phyloP scores from a whole-genome alignment of 257 asterid genomes.

The Solanum chilense region DNA sequence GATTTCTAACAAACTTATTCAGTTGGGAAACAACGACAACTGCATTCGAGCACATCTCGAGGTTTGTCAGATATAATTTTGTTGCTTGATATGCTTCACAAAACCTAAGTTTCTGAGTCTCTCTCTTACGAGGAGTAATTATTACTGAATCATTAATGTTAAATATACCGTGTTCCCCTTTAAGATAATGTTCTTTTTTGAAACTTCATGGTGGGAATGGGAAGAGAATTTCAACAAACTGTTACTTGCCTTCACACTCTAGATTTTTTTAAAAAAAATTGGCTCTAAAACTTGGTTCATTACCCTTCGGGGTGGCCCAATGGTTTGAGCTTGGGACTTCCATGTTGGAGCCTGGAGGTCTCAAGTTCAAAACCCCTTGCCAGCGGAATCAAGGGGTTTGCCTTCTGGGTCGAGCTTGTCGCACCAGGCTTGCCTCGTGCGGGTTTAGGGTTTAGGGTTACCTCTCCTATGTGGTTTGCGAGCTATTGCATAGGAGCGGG shows the following conservation, averaged over 20 bases:
- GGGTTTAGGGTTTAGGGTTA: too few species aligned
- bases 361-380: too few species aligned
- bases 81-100: not conserved
- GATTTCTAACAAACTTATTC: constrained; percentile 69
- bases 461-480: too few species aligned
- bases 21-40: constrained; percentile 42
- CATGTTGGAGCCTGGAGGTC: too few species aligned
- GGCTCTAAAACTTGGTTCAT: not conserved
- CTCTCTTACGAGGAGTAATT: not conserved
- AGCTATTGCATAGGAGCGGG: too few species aligned
- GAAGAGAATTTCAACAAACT: not conserved
- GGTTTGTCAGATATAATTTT: constrained; percentile 27
- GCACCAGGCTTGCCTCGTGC: too few species aligned
- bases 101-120: not conserved
- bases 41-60: constrained; percentile 54
- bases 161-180: not conserved
- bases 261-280: not conserved
- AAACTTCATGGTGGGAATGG: not conserved
- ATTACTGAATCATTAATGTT: not conserved
- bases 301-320: too few species aligned
- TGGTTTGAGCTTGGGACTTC: too few species aligned
- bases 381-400: too few species aligned
- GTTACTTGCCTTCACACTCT: not conserved
- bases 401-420: too few species aligned
- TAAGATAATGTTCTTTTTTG: not conserved